Percentiles rank a stretch among this genome's conserved stretches.
phyloP scores from a whole-genome alignment of 129 eudicot genomes.

The Chrysanthemum seticuspe region DNA sequence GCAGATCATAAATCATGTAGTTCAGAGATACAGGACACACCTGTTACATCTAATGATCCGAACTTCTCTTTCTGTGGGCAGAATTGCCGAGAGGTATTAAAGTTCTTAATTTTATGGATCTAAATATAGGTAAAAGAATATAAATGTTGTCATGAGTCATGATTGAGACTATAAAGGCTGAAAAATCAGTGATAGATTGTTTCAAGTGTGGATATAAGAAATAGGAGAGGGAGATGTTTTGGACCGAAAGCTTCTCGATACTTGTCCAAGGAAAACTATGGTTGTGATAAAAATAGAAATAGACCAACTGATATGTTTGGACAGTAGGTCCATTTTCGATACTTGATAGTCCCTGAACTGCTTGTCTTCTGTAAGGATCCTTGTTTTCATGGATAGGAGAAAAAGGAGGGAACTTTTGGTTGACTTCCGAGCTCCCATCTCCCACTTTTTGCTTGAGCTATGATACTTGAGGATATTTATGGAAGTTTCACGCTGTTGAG shows the following conservation, averaged over 20 bases:
- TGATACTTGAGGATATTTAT: no score
- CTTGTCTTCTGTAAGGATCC: no score
- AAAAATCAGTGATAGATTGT: neutral
- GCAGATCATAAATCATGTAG: conserved; percentile 75
- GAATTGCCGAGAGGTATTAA: conserved; percentile 71
- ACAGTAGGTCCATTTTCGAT: no score
- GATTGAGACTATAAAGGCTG: conserved; percentile 11
- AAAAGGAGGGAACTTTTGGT: no score
- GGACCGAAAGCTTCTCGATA: neutral
- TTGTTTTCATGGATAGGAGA: no score
- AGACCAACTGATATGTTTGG: no score
- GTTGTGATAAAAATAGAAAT: no score
- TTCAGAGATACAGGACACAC: conserved; percentile 32
- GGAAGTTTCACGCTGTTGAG: no score
- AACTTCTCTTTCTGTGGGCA: conserved; percentile 52
- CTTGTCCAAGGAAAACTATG: neutral
- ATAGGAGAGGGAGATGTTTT: neutral
- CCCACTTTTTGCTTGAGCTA: no score
- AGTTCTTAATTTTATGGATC: conserved; percentile 6
- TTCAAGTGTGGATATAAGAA: neutral
- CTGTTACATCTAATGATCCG: conserved; percentile 32
- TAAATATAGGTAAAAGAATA: neutral
- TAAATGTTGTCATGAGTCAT: neutral
- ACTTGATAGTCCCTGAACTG: no score
- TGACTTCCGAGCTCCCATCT: no score